Evolutionary conservation across 2,329 filamentous ascomycete genomes (phyloP), one percentile per base, ranked within the genome.

Genomic region (Mycosphaerella sp.): DNA sequence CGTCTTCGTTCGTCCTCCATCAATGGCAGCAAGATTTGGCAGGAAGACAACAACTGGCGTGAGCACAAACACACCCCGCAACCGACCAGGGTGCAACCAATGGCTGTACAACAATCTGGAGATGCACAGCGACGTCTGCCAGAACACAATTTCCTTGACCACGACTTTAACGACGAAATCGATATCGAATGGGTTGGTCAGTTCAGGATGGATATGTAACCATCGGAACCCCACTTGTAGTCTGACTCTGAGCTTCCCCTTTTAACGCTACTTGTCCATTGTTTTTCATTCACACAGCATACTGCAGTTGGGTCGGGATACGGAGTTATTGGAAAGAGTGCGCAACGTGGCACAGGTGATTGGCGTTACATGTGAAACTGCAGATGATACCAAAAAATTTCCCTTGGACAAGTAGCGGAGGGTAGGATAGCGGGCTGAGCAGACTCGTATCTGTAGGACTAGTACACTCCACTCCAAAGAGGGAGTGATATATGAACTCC

Each of bases 151-250:
- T 72, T 80, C 67, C 62, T 66, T 57, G 59, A 64, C 45, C 54
- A 62, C 38, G 60, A 66, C 44, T 54, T 63, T 41, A 41, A 51
- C 42, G 44, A 41, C 10, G 48, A 51, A 40, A 38, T 38, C 34
- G 34, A 38, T 38, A 38, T 38, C 34, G 34, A 38, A 38, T 38
- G 34, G 34, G 42, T 51, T 42, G 90, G 90, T 78, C 89, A 87
- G 75, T 95, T 88, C 83, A 84, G 87, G 72, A 83, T 78, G 43
- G 56, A 55, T 26, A 57, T 51, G 48, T 51, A 45, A 45, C 53
- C 56, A 54, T 59, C 51, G 55, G 55, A 26, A 12, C 21, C 21
- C 42, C 32, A 44, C 32, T 41, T 51, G 44, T 51, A 51, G 48
- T 51, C 34, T 38, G 34, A 38, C 34, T 38, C 34, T 38, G 34